Conservation (phyloP, 2,329 filamentous ascomycete species). For the Coniochaeta prunicola region DNA sequence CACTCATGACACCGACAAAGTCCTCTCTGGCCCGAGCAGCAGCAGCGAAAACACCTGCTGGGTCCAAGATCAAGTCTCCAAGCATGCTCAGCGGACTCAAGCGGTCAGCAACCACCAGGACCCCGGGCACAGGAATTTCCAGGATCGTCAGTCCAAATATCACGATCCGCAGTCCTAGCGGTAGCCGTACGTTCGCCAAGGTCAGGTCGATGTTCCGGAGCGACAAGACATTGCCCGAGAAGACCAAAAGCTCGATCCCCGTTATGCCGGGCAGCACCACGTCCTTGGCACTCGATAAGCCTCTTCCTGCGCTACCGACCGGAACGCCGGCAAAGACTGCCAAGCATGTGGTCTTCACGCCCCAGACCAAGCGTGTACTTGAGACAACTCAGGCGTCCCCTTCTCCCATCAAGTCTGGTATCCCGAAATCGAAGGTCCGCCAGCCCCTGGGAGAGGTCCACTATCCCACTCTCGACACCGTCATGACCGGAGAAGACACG, state of each 20-base stretch:
- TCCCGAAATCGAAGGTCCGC: slow-evolving; percentile 28
- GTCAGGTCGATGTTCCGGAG: slow-evolving; percentile 51
- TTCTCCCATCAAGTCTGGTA: slow-evolving; percentile 45
- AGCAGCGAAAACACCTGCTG: slow-evolving; percentile 40
- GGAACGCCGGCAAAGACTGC: slow-evolving; percentile 37
- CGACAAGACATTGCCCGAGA: slow-evolving; percentile 28
- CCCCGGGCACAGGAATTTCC: slow-evolving; percentile 14
- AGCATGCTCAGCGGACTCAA: slow-evolving; percentile 38
- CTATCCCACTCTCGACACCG: slow-evolving; percentile 24
- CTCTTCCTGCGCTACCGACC: not conserved
- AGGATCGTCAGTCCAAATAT: slow-evolving; percentile 16
- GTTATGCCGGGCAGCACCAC: slow-evolving; percentile 22
- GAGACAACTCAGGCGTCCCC: slow-evolving; percentile 41
- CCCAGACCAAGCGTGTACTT: slow-evolving; percentile 49
- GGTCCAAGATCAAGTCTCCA: slow-evolving; percentile 45
- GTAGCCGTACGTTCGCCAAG: slow-evolving; percentile 37
- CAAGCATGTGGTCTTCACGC: slow-evolving; percentile 78
- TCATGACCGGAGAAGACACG: slow-evolving; percentile 17
- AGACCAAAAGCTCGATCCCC: slow-evolving; percentile 40
- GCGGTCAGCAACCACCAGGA: slow-evolving; percentile 47
- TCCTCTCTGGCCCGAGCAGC: slow-evolving; percentile 48
- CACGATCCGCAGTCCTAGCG: slow-evolving; percentile 36
- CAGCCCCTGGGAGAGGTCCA: slow-evolving; percentile 19
- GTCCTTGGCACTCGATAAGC: not conserved
- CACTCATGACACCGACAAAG: slow-evolving; percentile 72